These are phyloP conservation scores for Lantana camara DNA, from an alignment of 257 asterid genomes.

Conservation along the genomic window DNA sequence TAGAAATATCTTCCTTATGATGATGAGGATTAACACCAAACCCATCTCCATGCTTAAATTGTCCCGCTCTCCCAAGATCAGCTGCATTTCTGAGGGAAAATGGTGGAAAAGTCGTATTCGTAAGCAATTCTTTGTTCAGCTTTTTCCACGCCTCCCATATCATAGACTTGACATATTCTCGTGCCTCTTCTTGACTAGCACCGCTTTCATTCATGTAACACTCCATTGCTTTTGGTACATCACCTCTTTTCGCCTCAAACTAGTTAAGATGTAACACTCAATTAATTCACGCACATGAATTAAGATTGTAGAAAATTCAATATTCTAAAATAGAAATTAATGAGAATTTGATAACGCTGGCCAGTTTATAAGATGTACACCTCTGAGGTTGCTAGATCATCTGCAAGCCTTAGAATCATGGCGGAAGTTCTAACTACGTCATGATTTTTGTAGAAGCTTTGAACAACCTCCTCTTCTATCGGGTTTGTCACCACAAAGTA, in stretches of 20 bases:
- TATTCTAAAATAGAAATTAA: too few relatives aligned
- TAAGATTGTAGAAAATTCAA: neutral
- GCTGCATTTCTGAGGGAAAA: slow-evolving; percentile 30
- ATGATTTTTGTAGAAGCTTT: slow-evolving; percentile 25
- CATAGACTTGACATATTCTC: slow-evolving; percentile 8
- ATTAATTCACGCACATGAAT: too few relatives aligned
- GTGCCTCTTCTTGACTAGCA: slow-evolving; percentile 33
- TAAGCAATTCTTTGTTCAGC: slow-evolving; percentile 30
- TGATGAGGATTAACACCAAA: slow-evolving; percentile 36
- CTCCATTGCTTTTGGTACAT: slow-evolving; percentile 37
- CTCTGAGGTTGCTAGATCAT: slow-evolving; percentile 51
- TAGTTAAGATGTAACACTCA: neutral
- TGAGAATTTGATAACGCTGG: too few relatives aligned
- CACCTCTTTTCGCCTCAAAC: slow-evolving; percentile 45
- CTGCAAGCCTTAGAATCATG: slow-evolving; percentile 34
- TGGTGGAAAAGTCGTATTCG: slow-evolving; percentile 23
- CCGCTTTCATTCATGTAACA: slow-evolving; percentile 55
- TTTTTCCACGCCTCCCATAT: slow-evolving; percentile 40
- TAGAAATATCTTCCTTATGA: slow-evolving; percentile 24
- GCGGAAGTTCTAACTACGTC: slow-evolving; percentile 33
- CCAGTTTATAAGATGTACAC: too few relatives aligned
- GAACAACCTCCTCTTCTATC: slow-evolving; percentile 24
- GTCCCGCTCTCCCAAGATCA: slow-evolving; percentile 53
- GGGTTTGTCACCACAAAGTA: slow-evolving; percentile 34
- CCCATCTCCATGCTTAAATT: slow-evolving; percentile 58